These are phyloP conservation scores for Metschnikowia kunwiensis DNA, from an alignment of 805 yeast species.

Conservation along the genomic window DNA sequence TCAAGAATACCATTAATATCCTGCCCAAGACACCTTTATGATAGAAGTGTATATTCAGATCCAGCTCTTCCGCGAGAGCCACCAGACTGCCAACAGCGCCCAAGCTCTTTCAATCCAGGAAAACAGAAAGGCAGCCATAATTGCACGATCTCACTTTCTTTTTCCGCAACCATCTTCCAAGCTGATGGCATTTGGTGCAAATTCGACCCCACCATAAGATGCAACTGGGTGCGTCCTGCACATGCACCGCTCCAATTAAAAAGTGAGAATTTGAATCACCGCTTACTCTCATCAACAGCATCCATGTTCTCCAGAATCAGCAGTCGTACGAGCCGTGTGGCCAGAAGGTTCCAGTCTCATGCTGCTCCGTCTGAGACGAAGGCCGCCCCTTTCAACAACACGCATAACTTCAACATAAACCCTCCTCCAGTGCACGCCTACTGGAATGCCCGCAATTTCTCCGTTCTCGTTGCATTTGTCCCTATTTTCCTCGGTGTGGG, in stretches of 20 bases:
- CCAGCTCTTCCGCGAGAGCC: too few relatives aligned
- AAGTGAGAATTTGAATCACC: slow-evolving; percentile 12
- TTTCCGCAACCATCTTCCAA: too few relatives aligned
- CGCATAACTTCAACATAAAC: slow-evolving; percentile 38
- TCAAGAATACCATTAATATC: too few relatives aligned
- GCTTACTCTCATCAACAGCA: slow-evolving; percentile 9
- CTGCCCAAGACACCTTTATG: too few relatives aligned
- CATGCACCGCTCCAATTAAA: slow-evolving; percentile 14
- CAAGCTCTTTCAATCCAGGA: too few relatives aligned
- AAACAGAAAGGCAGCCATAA: too few relatives aligned
- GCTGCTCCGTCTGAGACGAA: slow-evolving; percentile 19
- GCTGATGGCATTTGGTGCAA: too few relatives aligned
- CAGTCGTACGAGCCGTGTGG: slow-evolving; percentile 22
- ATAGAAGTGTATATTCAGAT: too few relatives aligned
- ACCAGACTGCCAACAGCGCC: too few relatives aligned
- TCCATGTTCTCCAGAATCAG: slow-evolving; percentile 29
- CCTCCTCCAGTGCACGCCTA: slow-evolving; percentile 47
- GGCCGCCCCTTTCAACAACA: slow-evolving; percentile 39
- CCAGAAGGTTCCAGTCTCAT: slow-evolving; percentile 31
- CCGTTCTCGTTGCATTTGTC: slow-evolving; percentile 35
- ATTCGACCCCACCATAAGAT: too few relatives aligned
- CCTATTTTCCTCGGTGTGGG: slow-evolving; percentile 37
- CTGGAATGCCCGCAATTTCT: slow-evolving; percentile 40
- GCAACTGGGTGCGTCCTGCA: slow-evolving; percentile 1
- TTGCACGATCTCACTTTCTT: too few relatives aligned